Evolutionary conservation across 2,329 filamentous ascomycete genomes (phyloP), one percentile per base, ranked within the genome.

Genomic region (Zalaria obscura): DNA sequence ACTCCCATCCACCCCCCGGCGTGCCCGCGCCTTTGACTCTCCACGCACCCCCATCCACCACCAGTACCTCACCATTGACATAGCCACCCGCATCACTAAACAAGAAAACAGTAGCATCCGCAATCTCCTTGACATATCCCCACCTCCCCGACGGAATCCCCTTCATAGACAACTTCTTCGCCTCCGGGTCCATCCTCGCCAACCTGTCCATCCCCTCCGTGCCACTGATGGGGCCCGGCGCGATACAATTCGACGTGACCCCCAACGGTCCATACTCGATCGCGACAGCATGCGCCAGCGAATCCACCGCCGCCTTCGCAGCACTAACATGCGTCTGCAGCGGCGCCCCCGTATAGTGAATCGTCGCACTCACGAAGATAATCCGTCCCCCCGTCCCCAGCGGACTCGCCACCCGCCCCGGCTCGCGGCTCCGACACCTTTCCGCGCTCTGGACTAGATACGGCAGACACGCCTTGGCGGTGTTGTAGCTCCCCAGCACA

Each of bases 401-500:
- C 58, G 57, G 35, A 43, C 55, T 60, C 9, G 36, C 46, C 3
- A 42, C 57, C 55, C 55, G 58, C 4, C 66, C 64, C 27, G 75
- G 74, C 2, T 74, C 71, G 49, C 81, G 76, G 11, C 72, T 71
- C 47, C 64, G 72, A 52, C 79, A 67, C 52, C 73, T 75, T 29
- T 65, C 62, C 1, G 83, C 79, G n/a, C 86, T 93, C 52, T 76
- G 71, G 8, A 86, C 63, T 3, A 98, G 74, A 54, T 93, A 73
- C 0, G 86, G 85, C 29, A 95, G 67, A 1, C 86, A 91, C 3
- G 89, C 87, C 65, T 96, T 96, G 55, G 94, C 72, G 3, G 87
- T 94, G 67, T 96, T 93, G 66, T 83, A 98, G 10, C 84, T 93
- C 28, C 91, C 91, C 31, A 96, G 63, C 3, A 94, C 81, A 58